phyloP scores from a whole-genome alignment of 2,329 filamentous ascomycete species.

The Aspergillus hortae region DNA sequence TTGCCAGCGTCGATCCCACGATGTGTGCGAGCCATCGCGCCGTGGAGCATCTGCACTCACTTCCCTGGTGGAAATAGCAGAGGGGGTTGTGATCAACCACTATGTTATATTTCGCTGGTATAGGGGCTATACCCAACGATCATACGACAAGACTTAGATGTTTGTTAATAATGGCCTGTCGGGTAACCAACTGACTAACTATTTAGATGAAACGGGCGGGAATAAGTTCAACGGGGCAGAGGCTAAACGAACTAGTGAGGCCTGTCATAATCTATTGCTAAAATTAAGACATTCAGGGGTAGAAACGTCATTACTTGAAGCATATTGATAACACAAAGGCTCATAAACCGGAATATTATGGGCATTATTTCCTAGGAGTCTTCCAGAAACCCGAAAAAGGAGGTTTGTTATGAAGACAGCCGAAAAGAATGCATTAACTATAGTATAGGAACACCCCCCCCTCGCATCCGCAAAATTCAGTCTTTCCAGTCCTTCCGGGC shows the following conservation, averaged over 20 bases:
- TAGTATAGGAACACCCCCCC: background rate
- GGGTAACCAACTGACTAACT: background rate
- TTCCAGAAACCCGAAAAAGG: background rate
- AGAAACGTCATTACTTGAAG: background rate
- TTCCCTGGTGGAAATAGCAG: slow-evolving; percentile 35
- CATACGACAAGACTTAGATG: background rate
- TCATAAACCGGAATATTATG: no score
- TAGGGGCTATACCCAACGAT: background rate
- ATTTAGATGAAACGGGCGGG: slow-evolving; percentile 5
- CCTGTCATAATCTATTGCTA: slow-evolving; percentile 14
- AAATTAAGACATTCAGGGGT: slow-evolving; percentile 12
- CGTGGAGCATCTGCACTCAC: slow-evolving; percentile 36
- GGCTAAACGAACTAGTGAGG: slow-evolving; percentile 13
- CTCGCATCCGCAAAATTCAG: background rate
- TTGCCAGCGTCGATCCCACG: slow-evolving; percentile 69
- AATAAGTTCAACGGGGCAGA: slow-evolving; percentile 1
- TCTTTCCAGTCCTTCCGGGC: no score
- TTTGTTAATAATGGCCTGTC: background rate
- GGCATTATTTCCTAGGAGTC: background rate
- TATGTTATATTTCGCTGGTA: background rate
- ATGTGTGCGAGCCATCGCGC: slow-evolving; percentile 66
- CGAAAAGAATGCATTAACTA: no score
- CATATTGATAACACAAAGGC: no score
- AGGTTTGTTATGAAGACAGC: no score
- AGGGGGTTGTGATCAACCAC: slow-evolving; percentile 1